Base-by-base conservation (phyloP, 352 stramenopile species). In the Aphanomyces euteiches region DNA sequence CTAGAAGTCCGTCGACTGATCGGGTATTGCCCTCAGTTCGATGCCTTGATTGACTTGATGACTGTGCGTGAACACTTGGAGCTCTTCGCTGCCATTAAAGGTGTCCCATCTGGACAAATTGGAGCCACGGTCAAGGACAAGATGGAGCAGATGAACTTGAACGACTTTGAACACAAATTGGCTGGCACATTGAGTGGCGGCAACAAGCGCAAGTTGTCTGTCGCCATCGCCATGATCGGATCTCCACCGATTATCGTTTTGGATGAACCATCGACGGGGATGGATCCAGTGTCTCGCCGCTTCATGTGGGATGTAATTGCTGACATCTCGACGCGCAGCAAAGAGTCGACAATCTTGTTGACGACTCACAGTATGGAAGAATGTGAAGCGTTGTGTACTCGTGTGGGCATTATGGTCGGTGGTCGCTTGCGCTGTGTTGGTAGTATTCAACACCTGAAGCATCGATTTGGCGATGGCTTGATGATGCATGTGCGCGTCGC, bases 331-430 rank as follows among this genome's bases (percentile, higher is more conserved):
- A 90, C 82, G 34, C 76, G 76, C 38, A 72, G 75, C 72, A 85
- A 90, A 61, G 75, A 83, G 17, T 86, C 87, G 28, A 91, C 84
- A 0, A 89, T 98, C 43, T 78, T 98, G 7, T 75, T 98, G 4
- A 98, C 95, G 7, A 98, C 93, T 2, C 95, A 99, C 79, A 96
- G 88, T 64, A 98, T 99, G 96, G 85, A 98, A 65, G 96, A 99
- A 73, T 97, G 90, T 38, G 96, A 99, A 73, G 89, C 88, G 7
- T 77, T 99, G 1, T 98, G 93, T 66, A 92, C 84, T 48, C 86
- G 89, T 39, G 95, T 98, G 17, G 96, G 89, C 7, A 99, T 99
- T 74, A 99, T 99, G 96, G 93, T 98, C 1, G 90, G 89, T 50
- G 97, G 96, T 19, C 84, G 83, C 7, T 76, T 99, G 45, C 82